phyloP scores from a whole-genome alignment of 805 yeast genomes.

The Kregervanrija fluxuum region DNA sequence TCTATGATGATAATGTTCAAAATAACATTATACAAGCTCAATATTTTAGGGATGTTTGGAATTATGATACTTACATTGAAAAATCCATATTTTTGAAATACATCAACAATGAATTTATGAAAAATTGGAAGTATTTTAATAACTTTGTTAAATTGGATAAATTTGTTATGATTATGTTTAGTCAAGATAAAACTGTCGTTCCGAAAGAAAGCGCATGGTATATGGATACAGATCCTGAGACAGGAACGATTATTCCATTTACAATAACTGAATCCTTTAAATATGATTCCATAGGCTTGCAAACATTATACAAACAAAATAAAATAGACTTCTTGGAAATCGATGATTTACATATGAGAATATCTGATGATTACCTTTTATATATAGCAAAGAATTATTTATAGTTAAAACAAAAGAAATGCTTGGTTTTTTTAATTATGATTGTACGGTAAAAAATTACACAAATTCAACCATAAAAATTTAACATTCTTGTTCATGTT shows the following conservation, averaged over 20 bases:
- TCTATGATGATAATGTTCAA: constrained; percentile 55
- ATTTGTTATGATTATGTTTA: constrained; percentile 54
- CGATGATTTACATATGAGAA: constrained; percentile 58
- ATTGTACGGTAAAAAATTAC: too few relatives aligned
- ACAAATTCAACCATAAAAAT: too few relatives aligned
- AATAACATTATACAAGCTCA: constrained; percentile 61
- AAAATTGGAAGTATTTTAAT: constrained; percentile 29
- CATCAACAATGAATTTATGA: constrained; percentile 52
- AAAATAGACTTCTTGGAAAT: constrained; percentile 43
- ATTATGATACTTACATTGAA: constrained; percentile 47
- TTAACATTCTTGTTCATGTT: too few relatives aligned
- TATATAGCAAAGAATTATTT: constrained; percentile 38
- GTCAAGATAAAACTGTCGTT: constrained; percentile 57
- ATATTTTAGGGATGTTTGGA: constrained; percentile 53
- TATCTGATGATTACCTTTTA: constrained; percentile 44
- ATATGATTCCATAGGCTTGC: constrained; percentile 57
- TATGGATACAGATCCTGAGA: constrained; percentile 39
- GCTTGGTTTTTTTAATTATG: too few relatives aligned
- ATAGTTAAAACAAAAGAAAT: constrained; percentile 18
- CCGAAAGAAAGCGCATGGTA: constrained; percentile 73
- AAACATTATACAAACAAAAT: constrained; percentile 33
- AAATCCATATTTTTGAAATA: constrained; percentile 56
- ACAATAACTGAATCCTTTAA: constrained; percentile 41
- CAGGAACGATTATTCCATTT: constrained; percentile 39
- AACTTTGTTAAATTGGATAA: constrained; percentile 40